These are phyloP conservation scores for Eucalyptus leucophloia DNA, from an alignment of 345 rosid species.

Conservation along the genomic window DNA sequence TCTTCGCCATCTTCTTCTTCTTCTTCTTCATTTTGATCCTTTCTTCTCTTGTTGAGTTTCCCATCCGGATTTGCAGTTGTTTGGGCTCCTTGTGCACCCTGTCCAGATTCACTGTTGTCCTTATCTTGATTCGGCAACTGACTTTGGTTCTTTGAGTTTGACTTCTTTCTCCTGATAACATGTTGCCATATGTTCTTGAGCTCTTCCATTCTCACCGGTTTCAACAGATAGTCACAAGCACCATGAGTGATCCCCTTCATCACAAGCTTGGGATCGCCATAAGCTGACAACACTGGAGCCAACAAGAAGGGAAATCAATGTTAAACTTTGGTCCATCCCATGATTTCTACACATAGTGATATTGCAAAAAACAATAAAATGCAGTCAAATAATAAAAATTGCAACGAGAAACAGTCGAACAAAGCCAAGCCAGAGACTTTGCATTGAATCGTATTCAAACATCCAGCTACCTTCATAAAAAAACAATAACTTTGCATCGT, in stretches of 20 bases:
- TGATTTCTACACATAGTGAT: neutral
- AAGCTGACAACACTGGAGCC: slow-evolving; percentile 70
- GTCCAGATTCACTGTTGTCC: slow-evolving; percentile 4
- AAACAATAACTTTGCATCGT: neutral
- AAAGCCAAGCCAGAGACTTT: neutral
- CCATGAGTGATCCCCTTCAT: slow-evolving; percentile 88
- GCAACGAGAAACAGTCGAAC: neutral
- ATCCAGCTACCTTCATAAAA: neutral
- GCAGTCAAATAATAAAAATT: neutral
- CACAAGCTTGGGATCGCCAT: slow-evolving; percentile 66
- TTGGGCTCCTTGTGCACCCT: slow-evolving; percentile 10
- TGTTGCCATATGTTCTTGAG: slow-evolving; percentile 93
- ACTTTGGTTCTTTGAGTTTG: slow-evolving; percentile 13
- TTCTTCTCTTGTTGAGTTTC: slow-evolving; percentile 40
- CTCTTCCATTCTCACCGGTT: slow-evolving; percentile 79
- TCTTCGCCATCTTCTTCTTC: slow-evolving; percentile 49
- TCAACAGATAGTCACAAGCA: slow-evolving; percentile 77
- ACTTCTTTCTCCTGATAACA: slow-evolving; percentile 49
- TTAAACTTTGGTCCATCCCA: neutral
- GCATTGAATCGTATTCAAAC: neutral
- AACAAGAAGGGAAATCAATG: neutral
- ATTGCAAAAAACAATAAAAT: neutral
- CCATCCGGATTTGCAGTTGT: slow-evolving; percentile 21
- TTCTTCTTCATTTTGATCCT: slow-evolving; percentile 61
- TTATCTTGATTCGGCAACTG: slow-evolving; percentile 12